Base-by-base conservation (phyloP, 2,329 filamentous ascomycete genomes). In the Fusarium sambucinum region DNA sequence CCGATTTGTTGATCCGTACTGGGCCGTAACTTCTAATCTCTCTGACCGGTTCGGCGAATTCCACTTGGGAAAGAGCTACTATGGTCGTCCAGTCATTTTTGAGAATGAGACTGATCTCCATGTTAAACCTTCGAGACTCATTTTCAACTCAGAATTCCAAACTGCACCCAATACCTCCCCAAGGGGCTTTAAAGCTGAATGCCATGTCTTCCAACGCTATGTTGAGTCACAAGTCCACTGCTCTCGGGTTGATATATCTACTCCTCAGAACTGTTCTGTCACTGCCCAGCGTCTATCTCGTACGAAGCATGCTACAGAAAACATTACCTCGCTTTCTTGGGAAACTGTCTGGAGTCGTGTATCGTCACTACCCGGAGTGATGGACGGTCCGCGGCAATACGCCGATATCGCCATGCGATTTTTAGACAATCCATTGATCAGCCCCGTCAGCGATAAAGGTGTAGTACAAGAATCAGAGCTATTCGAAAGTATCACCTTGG, bases 191-290 rank as follows among this genome's bases (percentile, higher is more conserved):
- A 30, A 32, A 11, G n/a, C 51, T 12, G 21, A 54, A 23, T 68
- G 58, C 10, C 11, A 23, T 11, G 35, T 47, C 13, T 9, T 11
- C 5, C 59, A 67, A 13, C 55, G 63, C 3, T 67, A 67, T 23
- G 48, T 69, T 7, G 59, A 69, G 19, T 69, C 66, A 3, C 40
- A 30, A 2, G 48, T 69, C 17, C 23, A 25, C 6, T 69, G 66
- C 25, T 42, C 25, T 3, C 55, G 55, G n/a, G 13, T 17, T 1
- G 37, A 33, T 5, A 3, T 1, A 5, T 30, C 19, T 14, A 6
- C 27, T 2, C 44, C 29, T 13, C 41, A 62, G 10, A 52, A 64
- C n/a, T 69, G 63, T 23, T 38, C 47, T 2, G 59, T 67, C 17
- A 33, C 33, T 3, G 53, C 52, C 4, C 63, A 69, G 12, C 52